Conservation (phyloP, 192 early-diverging fungal species). For the Globomyces pollinis-pini region DNA sequence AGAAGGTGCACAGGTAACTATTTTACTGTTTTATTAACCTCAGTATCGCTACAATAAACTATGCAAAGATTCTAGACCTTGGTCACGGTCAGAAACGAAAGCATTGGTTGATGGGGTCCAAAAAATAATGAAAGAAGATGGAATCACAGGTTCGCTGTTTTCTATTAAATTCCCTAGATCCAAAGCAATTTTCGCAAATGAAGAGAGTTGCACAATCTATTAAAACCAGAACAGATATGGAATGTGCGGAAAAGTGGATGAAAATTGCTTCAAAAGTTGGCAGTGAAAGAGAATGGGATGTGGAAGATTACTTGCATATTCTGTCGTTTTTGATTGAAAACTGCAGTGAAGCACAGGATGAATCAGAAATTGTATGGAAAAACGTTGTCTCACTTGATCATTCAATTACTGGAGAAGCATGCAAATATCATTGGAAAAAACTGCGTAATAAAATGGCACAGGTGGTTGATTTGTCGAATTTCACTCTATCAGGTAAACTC, state of each 20-base stretch:
- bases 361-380: constrained; percentile 5
- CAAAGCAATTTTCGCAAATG: background rate
- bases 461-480: background rate
- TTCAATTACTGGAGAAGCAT: background rate
- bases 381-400: background rate
- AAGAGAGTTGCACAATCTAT: too few relatives aligned
- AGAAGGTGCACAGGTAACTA: background rate
- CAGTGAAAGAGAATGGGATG: background rate
- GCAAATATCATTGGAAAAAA: background rate
- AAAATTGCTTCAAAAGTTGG: background rate
- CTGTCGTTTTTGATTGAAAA: background rate
- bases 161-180: background rate
- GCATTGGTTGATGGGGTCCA: background rate
- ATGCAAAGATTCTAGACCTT: background rate
- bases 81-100: background rate
- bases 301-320: background rate
- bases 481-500: background rate
- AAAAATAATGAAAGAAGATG: constrained; percentile 4
- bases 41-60: background rate
- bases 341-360: background rate
- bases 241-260: background rate
- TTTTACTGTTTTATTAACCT: background rate
- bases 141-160: constrained; percentile 1
- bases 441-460: constrained; percentile 2
- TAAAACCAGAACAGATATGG: background rate